These are phyloP conservation scores for Trichoderma lentiforme DNA, from an alignment of 2,329 filamentous ascomycete genomes.

Conservation along the genomic window DNA sequence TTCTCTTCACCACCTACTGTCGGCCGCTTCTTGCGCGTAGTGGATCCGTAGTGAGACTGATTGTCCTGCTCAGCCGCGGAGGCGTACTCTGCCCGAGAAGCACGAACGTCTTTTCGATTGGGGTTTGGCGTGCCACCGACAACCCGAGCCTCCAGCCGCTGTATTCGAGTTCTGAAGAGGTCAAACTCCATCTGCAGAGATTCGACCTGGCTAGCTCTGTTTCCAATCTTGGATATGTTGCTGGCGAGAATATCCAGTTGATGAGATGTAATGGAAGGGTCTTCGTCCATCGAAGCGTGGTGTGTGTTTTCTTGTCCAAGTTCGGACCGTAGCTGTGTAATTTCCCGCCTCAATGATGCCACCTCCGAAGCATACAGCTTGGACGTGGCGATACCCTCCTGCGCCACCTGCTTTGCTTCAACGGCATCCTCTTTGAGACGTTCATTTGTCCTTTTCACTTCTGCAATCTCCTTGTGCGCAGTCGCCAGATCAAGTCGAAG, in stretches of 20 bases:
- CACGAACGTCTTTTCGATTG: not conserved
- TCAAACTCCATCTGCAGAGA: slow-evolving; percentile 42
- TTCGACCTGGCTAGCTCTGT: slow-evolving; percentile 38
- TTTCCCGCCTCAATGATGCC: slow-evolving; percentile 31
- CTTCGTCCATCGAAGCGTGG: slow-evolving; percentile 12
- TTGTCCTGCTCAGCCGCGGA: not conserved
- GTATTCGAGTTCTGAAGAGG: slow-evolving; percentile 37
- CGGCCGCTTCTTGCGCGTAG: slow-evolving; percentile 23
- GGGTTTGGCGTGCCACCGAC: not conserved
- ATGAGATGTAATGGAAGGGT: slow-evolving; percentile 26
- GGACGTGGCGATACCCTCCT: slow-evolving; percentile 25
- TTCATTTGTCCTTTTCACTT: slow-evolving; percentile 25
- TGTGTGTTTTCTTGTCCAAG: slow-evolving; percentile 27
- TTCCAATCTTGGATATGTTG: slow-evolving; percentile 38
- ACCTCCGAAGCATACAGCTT: slow-evolving; percentile 33
- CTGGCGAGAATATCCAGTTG: slow-evolving; percentile 41
- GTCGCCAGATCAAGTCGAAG: slow-evolving; percentile 25
- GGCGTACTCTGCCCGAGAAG: not conserved
- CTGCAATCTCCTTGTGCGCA: slow-evolving; percentile 26
- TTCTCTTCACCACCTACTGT: slow-evolving; percentile 20
- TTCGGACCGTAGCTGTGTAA: slow-evolving; percentile 31
- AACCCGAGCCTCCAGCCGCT: slow-evolving; percentile 31
- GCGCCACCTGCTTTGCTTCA: slow-evolving; percentile 25
- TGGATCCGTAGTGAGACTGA: slow-evolving; percentile 16
- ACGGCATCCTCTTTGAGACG: slow-evolving; percentile 25